phyloP scores from a whole-genome alignment of 495 filamentous ascomycete genomes.

The Elasticomyces elasticus region DNA sequence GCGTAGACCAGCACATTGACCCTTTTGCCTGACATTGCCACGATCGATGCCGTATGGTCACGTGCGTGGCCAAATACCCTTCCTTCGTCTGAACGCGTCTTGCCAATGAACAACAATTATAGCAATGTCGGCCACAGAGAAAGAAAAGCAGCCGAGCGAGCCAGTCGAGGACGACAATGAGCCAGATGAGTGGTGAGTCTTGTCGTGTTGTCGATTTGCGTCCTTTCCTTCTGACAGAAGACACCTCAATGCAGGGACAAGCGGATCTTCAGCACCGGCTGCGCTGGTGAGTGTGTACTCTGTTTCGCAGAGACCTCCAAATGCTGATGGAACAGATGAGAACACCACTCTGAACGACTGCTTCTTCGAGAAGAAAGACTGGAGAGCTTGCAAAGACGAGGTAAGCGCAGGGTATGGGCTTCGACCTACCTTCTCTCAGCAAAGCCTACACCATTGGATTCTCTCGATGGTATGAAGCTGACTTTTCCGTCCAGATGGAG shows the following conservation, averaged over 20 bases:
- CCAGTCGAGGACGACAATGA: slow-evolving; percentile 65
- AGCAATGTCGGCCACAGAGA: slow-evolving; percentile 42
- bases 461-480: not conserved
- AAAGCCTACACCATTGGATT: not conserved
- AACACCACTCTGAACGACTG: slow-evolving; percentile 89
- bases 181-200: slow-evolving; percentile 80
- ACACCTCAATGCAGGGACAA: slow-evolving; percentile 76
- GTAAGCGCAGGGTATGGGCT: slow-evolving; percentile 42
- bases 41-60: not conserved
- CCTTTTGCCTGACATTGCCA: slow-evolving; percentile 14
- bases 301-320: not conserved
- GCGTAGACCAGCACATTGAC: slow-evolving; percentile 27
- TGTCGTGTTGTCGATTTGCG: not conserved
- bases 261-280: slow-evolving; percentile 94
- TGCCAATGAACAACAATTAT: not conserved
- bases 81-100: not conserved
- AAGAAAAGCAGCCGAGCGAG: slow-evolving; percentile 33
- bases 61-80: not conserved
- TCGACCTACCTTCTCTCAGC: slow-evolving; percentile 6
- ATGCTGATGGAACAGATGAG: slow-evolving; percentile 48
- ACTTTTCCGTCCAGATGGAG: slow-evolving; percentile 60
- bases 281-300: slow-evolving; percentile 52
- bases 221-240: not conserved
- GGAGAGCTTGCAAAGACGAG: slow-evolving; percentile 81
- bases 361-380: slow-evolving; percentile 93